Base-by-base conservation (phyloP, 306 rosid species). In the Casuarina equisetifolia region DNA sequence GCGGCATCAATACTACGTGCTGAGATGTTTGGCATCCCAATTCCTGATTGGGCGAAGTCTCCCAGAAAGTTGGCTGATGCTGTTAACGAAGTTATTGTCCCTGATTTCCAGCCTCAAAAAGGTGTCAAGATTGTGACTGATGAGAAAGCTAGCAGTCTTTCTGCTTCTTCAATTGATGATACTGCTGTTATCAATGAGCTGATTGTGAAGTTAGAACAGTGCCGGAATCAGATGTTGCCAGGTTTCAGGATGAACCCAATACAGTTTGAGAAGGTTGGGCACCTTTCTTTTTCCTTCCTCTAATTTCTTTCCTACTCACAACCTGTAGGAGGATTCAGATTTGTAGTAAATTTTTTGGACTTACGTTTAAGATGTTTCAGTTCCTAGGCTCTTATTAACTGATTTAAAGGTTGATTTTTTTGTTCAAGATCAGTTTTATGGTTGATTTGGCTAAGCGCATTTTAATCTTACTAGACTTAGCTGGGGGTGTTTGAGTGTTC, bases 241-340 rank as follows among this genome's bases (percentile, higher is more conserved):
- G 96, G 86, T 46, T 92, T 88, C 88, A 87, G 92, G 88, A 92
- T 95, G 99, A 95, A 87, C 69, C 99, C 99, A n/a, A 69, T 95
- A 84, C 97, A 88, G 69, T 95, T 95, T 64, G 99, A 95, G 80
- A 95, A 95, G 97, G 98, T 95, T 35, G 20, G 64, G 16, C 35
- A 3, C 64, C 12, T 58, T 4, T 51, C n/a, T 5, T 15, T 0
- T 20, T 17, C 63, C 10, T 36, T 20, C 63, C 11, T 17, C 63
- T 9, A 4, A 19, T n/a, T 13, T 19, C 63, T 57, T 19, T 20
- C 15, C 38, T 39, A 10, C 36, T 58, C 12, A 36, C 64, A 5
- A 19, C 15, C 20, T 16, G 5, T 35, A 57, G 63, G 63, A 20
- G 63, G 20, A 57, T 57, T 4, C 63, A 1, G 63, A 57, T 57